Evolutionary conservation across 306 rosid genomes (phyloP), one percentile per base, ranked within the genome.

Genomic region (Prunus persica): DNA sequence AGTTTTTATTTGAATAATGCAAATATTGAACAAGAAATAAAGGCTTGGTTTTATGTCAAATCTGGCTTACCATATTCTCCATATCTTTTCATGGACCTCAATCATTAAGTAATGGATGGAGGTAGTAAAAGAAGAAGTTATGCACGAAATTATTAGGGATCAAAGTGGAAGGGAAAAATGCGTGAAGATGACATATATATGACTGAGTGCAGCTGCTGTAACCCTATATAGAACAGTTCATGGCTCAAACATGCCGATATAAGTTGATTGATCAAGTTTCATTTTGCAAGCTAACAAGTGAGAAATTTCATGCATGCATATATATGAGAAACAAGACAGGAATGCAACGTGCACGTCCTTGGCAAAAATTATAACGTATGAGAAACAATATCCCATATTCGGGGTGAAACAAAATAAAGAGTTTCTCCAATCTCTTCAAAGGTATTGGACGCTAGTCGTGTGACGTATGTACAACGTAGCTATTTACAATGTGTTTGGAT

Each of bases 31-130:
- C 20, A 50, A 77, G 7, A 8, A 30, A 28, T 14, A 0, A 58
- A 38, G 7, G 28, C 11, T 58, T n/a, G 41, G 77, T 47, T 34
- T 64, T 30, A 69, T 47, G 38, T 22, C 65, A 71, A 55, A 55
- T 63, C 20, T 63, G 45, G 67, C 12, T 63, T 30, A 52, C 57
- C 7, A 13, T 38, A 22, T 54, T 58, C 67, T 55, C 32, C 15
- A 55, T 2, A n/a, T 55, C 75, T 34, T 72, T 52, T 72, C 76
- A 57, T 38, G 49, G 58, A 72, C 55, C 54, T 41, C 54, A 72
- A 57, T 57, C 55, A 57, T 57, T 3, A 41, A 41, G 54, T 41
- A 43, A 38, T 41, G 67, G 25, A 38, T 55, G 38, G 65, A 55
- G 34, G 76, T 22, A 72, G 63, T 24, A 28, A 55, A 71, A 61